Base-by-base conservation (phyloP, 1,139 yeast species). In the Scheffersomyces insectosa region DNA sequence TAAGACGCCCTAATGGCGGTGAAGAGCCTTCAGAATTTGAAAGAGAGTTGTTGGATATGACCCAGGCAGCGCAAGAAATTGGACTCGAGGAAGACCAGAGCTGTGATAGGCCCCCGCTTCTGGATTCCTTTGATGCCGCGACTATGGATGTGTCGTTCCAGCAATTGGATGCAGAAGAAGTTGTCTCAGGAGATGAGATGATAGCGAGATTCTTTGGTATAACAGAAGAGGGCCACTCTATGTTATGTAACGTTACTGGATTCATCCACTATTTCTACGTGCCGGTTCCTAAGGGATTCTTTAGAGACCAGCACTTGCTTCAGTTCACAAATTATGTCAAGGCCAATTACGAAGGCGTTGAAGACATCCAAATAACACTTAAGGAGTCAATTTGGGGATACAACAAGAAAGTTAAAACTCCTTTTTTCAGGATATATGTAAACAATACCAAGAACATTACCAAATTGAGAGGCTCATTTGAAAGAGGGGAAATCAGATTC, bases 341-440 rank as follows among this genome's bases (percentile, higher is more conserved):
- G 44, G 69, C 72, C 11, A 72, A 70, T 39, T 84, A 72, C 54
- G 78, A 73, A 38, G 85, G 87, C 3, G 72, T 87, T 9, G 77
- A 79, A 47, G 76, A 77, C 28, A 72, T 91, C 23, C 89, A 88
- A 47, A 73, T 90, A 4, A 70, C 65, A 6, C 65, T 76, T 56
- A 90, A 88, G 56, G 96, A 91, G 62, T 86, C 96, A 9, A 83
- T 95, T 43, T 91, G 97, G 97, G 98, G 98, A 5, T 95, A 78
- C 61, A 84, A 83, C 46, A 95, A 95, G 49, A 87, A 84, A 55
- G 72, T 77, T 23, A 85, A 85, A 56, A 73, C 86, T 3, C 93
- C 96, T 2, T 93, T 90, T 57, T 77, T 95, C 62, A 88, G 88
- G 61, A 72, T 95, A 11, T 75, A 73, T 40, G 83, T 83, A 12